phyloP scores from a whole-genome alignment of 2,329 filamentous ascomycete species.

The Fusarium mexicanum region DNA sequence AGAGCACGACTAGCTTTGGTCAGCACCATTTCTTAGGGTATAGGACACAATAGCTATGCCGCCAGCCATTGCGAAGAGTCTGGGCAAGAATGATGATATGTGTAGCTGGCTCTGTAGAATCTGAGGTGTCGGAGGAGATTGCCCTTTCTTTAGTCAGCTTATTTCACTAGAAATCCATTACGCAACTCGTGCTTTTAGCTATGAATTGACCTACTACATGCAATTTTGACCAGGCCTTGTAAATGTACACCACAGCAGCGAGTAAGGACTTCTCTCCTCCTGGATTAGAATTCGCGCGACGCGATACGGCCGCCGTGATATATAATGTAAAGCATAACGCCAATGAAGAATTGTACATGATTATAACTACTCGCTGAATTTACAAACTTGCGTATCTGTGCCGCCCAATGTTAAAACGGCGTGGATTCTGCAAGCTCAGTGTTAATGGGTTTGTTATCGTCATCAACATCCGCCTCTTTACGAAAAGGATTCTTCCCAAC shows the following conservation, averaged over 20 bases:
- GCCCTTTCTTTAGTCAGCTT: conserved; percentile 39
- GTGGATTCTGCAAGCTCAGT: conserved; percentile 42
- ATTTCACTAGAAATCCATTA: conserved; percentile 34
- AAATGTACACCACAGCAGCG: background rate
- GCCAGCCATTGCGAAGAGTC: background rate
- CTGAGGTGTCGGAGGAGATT: conserved; percentile 36
- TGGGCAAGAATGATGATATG: conserved; percentile 25
- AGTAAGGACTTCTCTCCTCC: background rate
- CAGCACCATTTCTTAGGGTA: background rate
- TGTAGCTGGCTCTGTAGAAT: conserved; percentile 40
- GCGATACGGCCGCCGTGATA: background rate
- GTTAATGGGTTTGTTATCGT: conserved; percentile 50
- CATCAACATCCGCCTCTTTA: conserved; percentile 57
- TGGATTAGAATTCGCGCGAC: background rate
- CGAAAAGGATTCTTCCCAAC: conserved; percentile 61
- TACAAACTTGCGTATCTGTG: background rate
- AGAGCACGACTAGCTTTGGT: conserved; percentile 2
- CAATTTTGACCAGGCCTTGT: background rate
- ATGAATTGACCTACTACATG: background rate
- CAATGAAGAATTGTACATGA: background rate
- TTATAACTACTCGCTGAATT: background rate
- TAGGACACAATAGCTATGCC: background rate
- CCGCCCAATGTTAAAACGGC: background rate
- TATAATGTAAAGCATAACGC: background rate
- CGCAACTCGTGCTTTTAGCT: conserved; percentile 8